Evolutionary conservation across 495 filamentous ascomycete genomes (phyloP), one percentile per base, ranked within the genome.

Genomic region (Hypomontagnella submonticulosa): DNA sequence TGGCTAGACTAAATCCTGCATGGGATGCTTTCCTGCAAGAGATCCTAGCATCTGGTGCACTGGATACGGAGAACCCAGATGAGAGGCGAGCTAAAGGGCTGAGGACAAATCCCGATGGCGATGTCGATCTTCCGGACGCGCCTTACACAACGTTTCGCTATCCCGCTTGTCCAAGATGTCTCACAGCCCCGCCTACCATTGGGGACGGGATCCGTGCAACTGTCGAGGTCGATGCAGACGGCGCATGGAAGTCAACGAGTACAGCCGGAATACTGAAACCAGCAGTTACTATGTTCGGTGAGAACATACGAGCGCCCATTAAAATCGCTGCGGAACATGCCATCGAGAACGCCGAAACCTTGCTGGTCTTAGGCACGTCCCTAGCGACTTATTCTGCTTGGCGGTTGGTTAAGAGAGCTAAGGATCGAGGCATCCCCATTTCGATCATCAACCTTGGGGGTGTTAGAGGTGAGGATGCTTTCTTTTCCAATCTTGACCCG

Each of bases 341-440:
- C 6, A 85, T 99, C 37, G 89, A 97, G 64, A 83, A 84, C 49
- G 88, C 93, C 7, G 85, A 85, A 12, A 80, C 84, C 30, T 73
- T 99, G 18, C 80, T 99, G 27, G 84, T 98, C 12, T 72, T 97
- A 11, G 95, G 93, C 7, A 97, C 89, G 38, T 96, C 91, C 67
- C 80, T 99, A 46, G 95, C 95, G 7, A 97, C 95, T 0, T 97
- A 93, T 74, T 97, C 92, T 5, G 95, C 95, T 1, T 99, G 92
- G 92, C 83, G 94, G 61, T 73, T 99, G 36, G 92, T 89, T 6
- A 93, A 91, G 81, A 79, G 88, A 57, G 94, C 94, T 7, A 89
- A 89, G 59, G 89, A 92, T 64, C 80, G 84, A 65, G 89, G 88
- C 7, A 93, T 93, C 87, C 89, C 92, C 2, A 88, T 98, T 72